Evolutionary conservation across 805 yeast species (phyloP), one percentile per base, ranked within the genome.

Genomic region (Scheffersomyces stipitis): DNA sequence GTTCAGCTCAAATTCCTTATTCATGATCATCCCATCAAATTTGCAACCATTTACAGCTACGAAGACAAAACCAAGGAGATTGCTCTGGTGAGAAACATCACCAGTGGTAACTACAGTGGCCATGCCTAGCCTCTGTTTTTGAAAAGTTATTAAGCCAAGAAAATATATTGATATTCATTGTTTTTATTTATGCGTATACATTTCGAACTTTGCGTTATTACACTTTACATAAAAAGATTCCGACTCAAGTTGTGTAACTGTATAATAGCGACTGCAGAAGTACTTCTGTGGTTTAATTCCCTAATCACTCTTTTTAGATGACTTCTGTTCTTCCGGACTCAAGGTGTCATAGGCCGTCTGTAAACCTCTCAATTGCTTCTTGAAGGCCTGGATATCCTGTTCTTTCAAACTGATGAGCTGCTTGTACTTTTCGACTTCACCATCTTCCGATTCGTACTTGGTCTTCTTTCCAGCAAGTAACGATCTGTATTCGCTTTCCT

Each of bases 1-100:
- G 79, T 87, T 34, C 83, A 80, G 51, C 64, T 84, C 30, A 78
- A 82, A 56, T 86, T 83, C 42, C 61, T 64, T 22, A 73, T 81
- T 26, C 73, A 74, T 22, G 55, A 60, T 23, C 58, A 70, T 18
- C 77, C 77, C 6, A 50, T 60, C 15, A 60, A 73, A 26, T 64
- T 69, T 23, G 54, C 75, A 26, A 56, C 65, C 18, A 57, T 81
- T 8, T 52, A 47, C 37, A 56, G 56, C 30, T 26, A 34, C 16
- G 42, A 46, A 15, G 52, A 50, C 27, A 60, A 59, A n/a, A 60
- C 68, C 58, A 36, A 35, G 13, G 60, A 53, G 26, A 64, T 74
- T 30, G 75, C 79, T 17, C 65, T 71, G 28, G 53, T 68, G 30
- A 66, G 73, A 44, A 75, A 74, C 37, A 54, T 74, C 40, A 64